Base-by-base conservation (phyloP, 2,329 filamentous ascomycete genomes). In the Fusarium verticillioides region DNA sequence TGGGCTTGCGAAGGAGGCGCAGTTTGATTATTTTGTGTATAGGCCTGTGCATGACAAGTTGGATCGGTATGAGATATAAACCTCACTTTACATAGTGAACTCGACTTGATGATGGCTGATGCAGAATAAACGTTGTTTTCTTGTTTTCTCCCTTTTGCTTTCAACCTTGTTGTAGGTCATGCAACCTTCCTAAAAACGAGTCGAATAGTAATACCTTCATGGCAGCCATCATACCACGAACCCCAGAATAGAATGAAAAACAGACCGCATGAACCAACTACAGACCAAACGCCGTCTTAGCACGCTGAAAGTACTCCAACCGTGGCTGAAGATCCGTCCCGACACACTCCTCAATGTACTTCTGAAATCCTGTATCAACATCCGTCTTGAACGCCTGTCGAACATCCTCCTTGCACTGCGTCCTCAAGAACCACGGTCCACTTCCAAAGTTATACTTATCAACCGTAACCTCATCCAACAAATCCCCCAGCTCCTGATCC, bases 361-460 rank as follows among this genome's bases (percentile, higher is more conserved):
- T 76, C 7, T 61, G 37, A 66, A 84, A 89, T 3, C 83, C 87
- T 0, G 68, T 78, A 28, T 88, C 84, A 16, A 78, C 73, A 62
- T 83, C 81, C 3, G 60, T 43, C n/a, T 76, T 69, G 43, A 89
- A 81, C 32, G 70, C 75, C 1, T 74, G 30, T 18, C 79, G 75
- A 46, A 85, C 81, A 6, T 70, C 70, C 2, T 67, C 13, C 7
- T 70, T 46, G 77, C 87, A 89, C 78, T 88, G 78, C 4, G 79
- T 86, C 2, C 77, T 77, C 30, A 87, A 75, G 79, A 85, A 89
- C 88, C 88, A 90, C 5, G 86, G 76, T 11, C 83, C 87, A 46
- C 82, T 84, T 65, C 81, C 87, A 79, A 89, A 90, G 81, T 88
- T 88, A 81, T 85, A 84, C 77, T 87, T 74, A 78, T 90, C 87